Conservation (phyloP, 768 basidiomycete genomes). For the Megacollybia marginata region DNA sequence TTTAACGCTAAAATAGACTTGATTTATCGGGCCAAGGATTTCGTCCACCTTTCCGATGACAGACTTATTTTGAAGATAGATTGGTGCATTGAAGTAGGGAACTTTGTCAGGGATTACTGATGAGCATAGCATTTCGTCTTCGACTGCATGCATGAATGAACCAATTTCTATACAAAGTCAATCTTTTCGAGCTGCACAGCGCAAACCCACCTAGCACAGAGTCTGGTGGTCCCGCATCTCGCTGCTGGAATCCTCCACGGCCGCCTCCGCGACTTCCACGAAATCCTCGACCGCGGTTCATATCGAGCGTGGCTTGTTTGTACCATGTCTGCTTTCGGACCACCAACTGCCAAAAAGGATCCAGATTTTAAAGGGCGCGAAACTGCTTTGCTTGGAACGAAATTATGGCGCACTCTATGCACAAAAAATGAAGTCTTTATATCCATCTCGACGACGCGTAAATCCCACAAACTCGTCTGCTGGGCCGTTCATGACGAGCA, state of each 20-base stretch:
- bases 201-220: slow-evolving; percentile 55
- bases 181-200: slow-evolving; percentile 4
- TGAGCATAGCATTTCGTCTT: slow-evolving; percentile 96
- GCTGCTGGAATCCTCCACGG: slow-evolving; percentile 65
- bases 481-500: slow-evolving; percentile 28
- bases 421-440: slow-evolving; percentile 3
- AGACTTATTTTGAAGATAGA: slow-evolving; percentile 95
- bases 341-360: slow-evolving; percentile 9
- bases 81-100: slow-evolving; percentile 98
- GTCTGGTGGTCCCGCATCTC: slow-evolving; percentile 75
- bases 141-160: slow-evolving; percentile 88
- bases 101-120: slow-evolving; percentile 84
- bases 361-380: slow-evolving; percentile 10
- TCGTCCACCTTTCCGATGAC: slow-evolving; percentile 97
- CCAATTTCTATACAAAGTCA: slow-evolving; percentile 67
- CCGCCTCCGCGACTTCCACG: slow-evolving; percentile 55
- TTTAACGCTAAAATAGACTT: slow-evolving; percentile 97
- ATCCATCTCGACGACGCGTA: slow-evolving; percentile 16
- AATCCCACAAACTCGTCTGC: slow-evolving; percentile 12
- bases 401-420: slow-evolving; percentile 21
- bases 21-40: slow-evolving; percentile 98
- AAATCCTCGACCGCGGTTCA: slow-evolving; percentile 55
- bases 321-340: slow-evolving; percentile 9
- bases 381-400: slow-evolving; percentile 20
- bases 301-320: slow-evolving; percentile 11